These are phyloP conservation scores for Ormosia emarginata DNA, from an alignment of 306 rosid genomes.

Conservation along the genomic window DNA sequence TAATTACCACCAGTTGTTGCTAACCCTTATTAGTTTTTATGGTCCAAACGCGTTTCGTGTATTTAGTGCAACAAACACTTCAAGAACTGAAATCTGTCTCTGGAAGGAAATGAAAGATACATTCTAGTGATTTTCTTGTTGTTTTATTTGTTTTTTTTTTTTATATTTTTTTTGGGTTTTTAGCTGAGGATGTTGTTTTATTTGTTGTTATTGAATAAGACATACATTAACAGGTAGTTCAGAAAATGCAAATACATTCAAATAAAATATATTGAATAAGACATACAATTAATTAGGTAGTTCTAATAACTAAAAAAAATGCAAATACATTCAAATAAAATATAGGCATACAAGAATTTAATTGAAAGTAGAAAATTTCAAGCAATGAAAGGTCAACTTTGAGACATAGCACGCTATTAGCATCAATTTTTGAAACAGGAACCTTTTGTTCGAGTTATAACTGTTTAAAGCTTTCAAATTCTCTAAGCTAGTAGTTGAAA, in stretches of 20 bases:
- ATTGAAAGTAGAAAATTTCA: background rate
- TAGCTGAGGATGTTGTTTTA: background rate
- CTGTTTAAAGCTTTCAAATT: background rate
- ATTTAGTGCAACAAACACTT: background rate
- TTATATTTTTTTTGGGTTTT: too few species aligned
- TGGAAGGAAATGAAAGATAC: too few species aligned
- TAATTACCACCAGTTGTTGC: background rate
- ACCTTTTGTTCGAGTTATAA: background rate
- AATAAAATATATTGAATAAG: background rate
- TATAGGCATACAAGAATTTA: background rate
- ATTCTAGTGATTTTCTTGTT: too few species aligned
- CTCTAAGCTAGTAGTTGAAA: background rate
- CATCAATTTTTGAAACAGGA: background rate
- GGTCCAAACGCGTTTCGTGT: conserved; percentile 26
- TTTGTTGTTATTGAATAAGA: background rate
- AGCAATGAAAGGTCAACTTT: background rate
- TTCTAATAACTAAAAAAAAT: too few species aligned
- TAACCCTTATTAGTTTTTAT: background rate
- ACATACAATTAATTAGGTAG: background rate
- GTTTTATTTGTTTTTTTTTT: too few species aligned
- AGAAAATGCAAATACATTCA: background rate
- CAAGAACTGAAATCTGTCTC: background rate
- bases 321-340: background rate
- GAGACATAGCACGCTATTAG: background rate
- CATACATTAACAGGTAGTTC: background rate